These are phyloP conservation scores for Termitomyces sp. DNA, from an alignment of 768 basidiomycete genomes.

Conservation along the genomic window DNA sequence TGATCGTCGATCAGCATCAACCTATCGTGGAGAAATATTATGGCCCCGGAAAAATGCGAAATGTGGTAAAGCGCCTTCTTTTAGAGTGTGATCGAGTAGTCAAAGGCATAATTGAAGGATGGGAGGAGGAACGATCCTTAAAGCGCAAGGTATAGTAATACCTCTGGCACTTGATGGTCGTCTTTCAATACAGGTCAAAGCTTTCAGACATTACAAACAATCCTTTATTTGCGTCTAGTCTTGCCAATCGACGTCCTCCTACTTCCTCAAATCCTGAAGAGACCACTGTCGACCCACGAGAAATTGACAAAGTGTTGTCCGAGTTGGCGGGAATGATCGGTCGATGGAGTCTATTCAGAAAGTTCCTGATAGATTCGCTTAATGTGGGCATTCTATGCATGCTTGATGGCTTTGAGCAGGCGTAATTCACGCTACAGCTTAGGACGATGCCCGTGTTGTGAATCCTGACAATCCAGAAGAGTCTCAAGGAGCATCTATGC, in stretches of 20 bases:
- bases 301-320: constrained; percentile 87
- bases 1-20: constrained; percentile 97
- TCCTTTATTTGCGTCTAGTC: constrained; percentile 33
- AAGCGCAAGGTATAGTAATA: constrained; percentile 63
- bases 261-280: constrained; percentile 41
- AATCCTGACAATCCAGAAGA: constrained; percentile 13
- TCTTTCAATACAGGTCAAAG: constrained; percentile 27
- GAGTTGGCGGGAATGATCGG: constrained; percentile 90
- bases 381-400: constrained; percentile 40
- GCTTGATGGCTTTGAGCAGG: background rate
- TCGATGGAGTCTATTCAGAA: constrained; percentile 87
- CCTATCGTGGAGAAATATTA: constrained; percentile 99
- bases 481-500: background rate
- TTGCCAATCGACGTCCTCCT: constrained; percentile 31
- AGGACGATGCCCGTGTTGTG: constrained; percentile 20
- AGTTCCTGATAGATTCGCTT: constrained; percentile 78
- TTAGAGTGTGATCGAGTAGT: constrained; percentile 88
- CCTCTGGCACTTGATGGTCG: background rate
- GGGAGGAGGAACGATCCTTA: constrained; percentile 89
- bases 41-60: constrained; percentile 82
- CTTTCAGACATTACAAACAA: constrained; percentile 46
- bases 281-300: constrained; percentile 73
- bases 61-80: constrained; percentile 71
- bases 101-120: constrained; percentile 68
- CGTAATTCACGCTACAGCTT: background rate